These are phyloP conservation scores for Penstemon eatonii DNA, from an alignment of 257 asterid species.

Conservation along the genomic window DNA sequence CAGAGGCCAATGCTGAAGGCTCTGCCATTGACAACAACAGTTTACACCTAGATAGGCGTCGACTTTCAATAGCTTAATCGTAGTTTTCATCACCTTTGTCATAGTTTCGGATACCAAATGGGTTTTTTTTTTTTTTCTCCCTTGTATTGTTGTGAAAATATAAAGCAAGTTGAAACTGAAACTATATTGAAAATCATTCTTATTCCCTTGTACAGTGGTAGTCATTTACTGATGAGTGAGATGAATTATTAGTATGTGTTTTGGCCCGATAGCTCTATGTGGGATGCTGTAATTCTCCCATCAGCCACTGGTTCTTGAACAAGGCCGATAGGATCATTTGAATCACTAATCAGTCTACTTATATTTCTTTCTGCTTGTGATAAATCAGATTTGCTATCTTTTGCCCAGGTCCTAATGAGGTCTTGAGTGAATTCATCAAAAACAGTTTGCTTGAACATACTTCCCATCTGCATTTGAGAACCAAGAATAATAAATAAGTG, in stretches of 20 bases:
- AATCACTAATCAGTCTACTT: conserved; percentile 20
- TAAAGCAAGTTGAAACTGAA: too few species aligned
- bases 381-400: conserved; percentile 15
- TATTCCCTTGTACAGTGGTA: too few species aligned
- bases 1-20: conserved; percentile 40
- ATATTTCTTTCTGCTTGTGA: conserved; percentile 1
- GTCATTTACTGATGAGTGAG: conserved; percentile 5
- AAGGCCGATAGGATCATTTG: conserved; percentile 33
- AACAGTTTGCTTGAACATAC: conserved; percentile 57
- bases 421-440: conserved; percentile 33
- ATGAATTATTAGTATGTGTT: conserved; percentile 18
- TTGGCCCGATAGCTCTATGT: conserved; percentile 41
- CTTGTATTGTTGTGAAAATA: too few species aligned
- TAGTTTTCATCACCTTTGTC: conserved; percentile 28
- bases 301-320: conserved; percentile 31
- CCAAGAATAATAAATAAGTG: too few species aligned
- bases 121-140: background rate
- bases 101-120: conserved; percentile 16
- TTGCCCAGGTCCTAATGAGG: conserved; percentile 40
- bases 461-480: conserved; percentile 63
- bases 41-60: conserved; percentile 64
- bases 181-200: too few species aligned
- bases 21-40: conserved; percentile 4
- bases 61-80: conserved; percentile 47
- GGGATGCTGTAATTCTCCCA: conserved; percentile 33